phyloP scores from a whole-genome alignment of 371 early-diverging fungal species.

The Quaeritorhiza haematococci region DNA sequence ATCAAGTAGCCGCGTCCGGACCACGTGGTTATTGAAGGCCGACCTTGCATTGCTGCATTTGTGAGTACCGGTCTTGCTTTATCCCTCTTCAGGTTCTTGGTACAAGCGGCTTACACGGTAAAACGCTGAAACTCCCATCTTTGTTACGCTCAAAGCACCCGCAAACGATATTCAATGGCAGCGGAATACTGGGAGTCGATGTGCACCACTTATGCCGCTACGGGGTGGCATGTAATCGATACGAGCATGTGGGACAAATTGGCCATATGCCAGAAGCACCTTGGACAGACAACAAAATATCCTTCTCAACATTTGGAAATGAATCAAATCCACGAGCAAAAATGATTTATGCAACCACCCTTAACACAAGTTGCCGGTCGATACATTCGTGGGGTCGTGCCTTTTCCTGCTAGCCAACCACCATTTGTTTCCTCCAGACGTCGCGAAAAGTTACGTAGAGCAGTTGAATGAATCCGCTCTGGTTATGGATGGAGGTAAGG shows the following conservation, averaged over 20 bases:
- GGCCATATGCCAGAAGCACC: constrained; percentile 58
- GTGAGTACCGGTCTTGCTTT: constrained; percentile 39
- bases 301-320: constrained; percentile 54
- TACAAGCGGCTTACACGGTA: neutral
- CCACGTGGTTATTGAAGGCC: constrained; percentile 59
- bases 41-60: constrained; percentile 75
- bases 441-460: constrained; percentile 44
- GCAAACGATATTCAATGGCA: constrained; percentile 63
- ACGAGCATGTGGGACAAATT: constrained; percentile 65
- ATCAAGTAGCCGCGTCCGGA: constrained; percentile 53
- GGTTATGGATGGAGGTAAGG: constrained; percentile 41
- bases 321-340: constrained; percentile 22
- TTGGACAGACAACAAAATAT: constrained; percentile 51
- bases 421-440: constrained; percentile 19
- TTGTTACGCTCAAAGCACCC: constrained; percentile 35
- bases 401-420: neutral
- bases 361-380: neutral
- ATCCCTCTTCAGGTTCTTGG: neutral
- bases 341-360: constrained; percentile 25
- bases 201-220: constrained; percentile 57
- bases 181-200: constrained; percentile 63
- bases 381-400: neutral
- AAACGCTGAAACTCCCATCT: neutral
- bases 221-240: constrained; percentile 69
- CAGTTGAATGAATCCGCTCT: constrained; percentile 46